Evolutionary conservation across 2,329 filamentous ascomycete genomes (phyloP), one percentile per base, ranked within the genome.

Genomic region (Cordyceps sp.): DNA sequence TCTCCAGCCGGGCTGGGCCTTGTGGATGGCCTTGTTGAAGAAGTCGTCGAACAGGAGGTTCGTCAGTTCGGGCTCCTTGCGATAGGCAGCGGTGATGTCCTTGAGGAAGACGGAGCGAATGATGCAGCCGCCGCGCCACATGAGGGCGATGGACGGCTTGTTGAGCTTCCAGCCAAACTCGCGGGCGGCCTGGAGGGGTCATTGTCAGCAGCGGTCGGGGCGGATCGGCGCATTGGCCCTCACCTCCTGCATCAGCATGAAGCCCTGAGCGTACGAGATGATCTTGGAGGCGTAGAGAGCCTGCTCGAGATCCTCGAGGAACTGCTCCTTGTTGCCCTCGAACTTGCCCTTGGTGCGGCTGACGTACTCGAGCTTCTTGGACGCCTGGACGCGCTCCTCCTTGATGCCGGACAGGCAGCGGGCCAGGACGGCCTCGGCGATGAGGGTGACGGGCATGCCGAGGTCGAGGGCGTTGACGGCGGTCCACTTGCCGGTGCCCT

Each of bases 81-180:
- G 88, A 76, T 94, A 98, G 33, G 90, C 90, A 44, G 78, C 78
- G 48, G 90, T 98, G 65, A 98, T 98, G 60, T 98, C 88, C 78
- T 96, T 96, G 45, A 98, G 69, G 84, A 98, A 98, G 55, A 98
- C 90, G 44, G 90, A 96, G 61, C 90, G 88, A 66, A 98, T 98
- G 52, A 98, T 98, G 74, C 90, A 98, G 48, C 90, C 90, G 66
- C 90, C 90, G 59, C 90, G 84, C 90, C 90, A 98, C 90, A 98
- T 98, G 55, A 98, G 80, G 48, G 90, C 90, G 53, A 98, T 98
- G 49, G 92, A 93, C 44, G 90, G 90, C 80, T 96, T 96, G 80
- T 98, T 94, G 48, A 98, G 79, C 74, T 94, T 94, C 90, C 90
- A 98, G 48, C 64, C 62, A 68, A 92, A 98, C 61, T 96, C 83